Percentiles rank a stretch among this genome's conserved stretches.
Evolutionary conservation across 345 rosid species (phyloP).

Genomic region (Noccaea caerulescens): DNA sequence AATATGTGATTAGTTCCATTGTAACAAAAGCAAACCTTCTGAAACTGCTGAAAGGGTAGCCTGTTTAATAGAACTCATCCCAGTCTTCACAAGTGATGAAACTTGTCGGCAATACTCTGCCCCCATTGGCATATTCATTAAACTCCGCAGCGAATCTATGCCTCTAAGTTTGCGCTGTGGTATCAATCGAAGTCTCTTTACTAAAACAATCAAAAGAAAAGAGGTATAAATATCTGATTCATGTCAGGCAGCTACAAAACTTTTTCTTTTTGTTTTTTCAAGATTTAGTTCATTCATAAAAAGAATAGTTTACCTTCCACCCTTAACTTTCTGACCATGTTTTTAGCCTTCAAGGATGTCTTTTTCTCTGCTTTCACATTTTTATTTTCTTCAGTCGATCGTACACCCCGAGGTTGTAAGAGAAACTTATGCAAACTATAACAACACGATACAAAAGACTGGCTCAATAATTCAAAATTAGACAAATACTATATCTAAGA

Average conservation of each 20-base stretch:
- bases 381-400: slow-evolving; percentile 52
- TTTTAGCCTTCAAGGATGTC: slow-evolving; percentile 57
- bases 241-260: slow-evolving; percentile 3
- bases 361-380: slow-evolving; percentile 53
- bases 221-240: slow-evolving; percentile 19
- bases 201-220: slow-evolving; percentile 51
- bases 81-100: slow-evolving; percentile 79
- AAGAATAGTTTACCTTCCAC: slow-evolving; percentile 72
- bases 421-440: slow-evolving; percentile 78
- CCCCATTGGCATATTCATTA: slow-evolving; percentile 70
- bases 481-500: not conserved
- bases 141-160: slow-evolving; percentile 72
- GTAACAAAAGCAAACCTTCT: slow-evolving; percentile 62
- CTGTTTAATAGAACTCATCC: slow-evolving; percentile 73
- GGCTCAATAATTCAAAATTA: slow-evolving; percentile 7
- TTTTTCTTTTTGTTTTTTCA: slow-evolving; percentile 5
- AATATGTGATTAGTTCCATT: not conserved
- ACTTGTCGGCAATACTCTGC: slow-evolving; percentile 77
- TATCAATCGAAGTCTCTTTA: slow-evolving; percentile 72
- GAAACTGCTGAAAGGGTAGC: slow-evolving; percentile 64
- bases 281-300: slow-evolving; percentile 12
- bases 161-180: slow-evolving; percentile 74
- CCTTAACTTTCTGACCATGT: slow-evolving; percentile 73
- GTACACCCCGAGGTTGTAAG: slow-evolving; percentile 79
- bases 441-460: not conserved